Conservation (phyloP, 2,329 filamentous ascomycete genomes). For the Laburnicola sp. region DNA sequence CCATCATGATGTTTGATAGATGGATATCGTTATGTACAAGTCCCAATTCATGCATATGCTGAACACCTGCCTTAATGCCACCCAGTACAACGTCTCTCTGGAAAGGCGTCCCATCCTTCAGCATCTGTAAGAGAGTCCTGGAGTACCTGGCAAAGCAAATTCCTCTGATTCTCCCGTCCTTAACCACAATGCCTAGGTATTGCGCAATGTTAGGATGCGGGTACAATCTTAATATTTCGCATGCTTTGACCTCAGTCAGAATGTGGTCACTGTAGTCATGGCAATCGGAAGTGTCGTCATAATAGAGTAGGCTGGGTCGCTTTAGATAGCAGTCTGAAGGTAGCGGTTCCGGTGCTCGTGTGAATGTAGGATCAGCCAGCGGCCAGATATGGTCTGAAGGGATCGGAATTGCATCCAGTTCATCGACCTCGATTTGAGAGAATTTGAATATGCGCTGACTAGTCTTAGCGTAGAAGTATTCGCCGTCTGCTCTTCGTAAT, state of each 20-base stretch:
- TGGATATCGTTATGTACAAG: slow-evolving; percentile 7
- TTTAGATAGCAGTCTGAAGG: slow-evolving; percentile 3
- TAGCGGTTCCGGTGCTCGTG: slow-evolving; percentile 1
- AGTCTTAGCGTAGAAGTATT: slow-evolving; percentile 8
- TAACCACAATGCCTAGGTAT: slow-evolving; percentile 7
- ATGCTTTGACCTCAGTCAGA: slow-evolving; percentile 3
- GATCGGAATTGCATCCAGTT: slow-evolving; percentile 4
- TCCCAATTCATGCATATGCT: slow-evolving; percentile 3
- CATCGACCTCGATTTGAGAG: slow-evolving; percentile 1
- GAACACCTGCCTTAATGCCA: slow-evolving; percentile 4
- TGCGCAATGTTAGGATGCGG: slow-evolving; percentile 12
- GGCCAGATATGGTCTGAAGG: slow-evolving; percentile 5
- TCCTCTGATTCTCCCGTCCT: slow-evolving; percentile 6
- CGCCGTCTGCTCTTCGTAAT: background rate
- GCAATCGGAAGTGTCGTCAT: background rate
- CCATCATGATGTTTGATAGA: slow-evolving; percentile 7
- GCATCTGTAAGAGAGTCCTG: slow-evolving; percentile 8
- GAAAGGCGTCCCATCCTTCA: slow-evolving; percentile 5
- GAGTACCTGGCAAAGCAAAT: slow-evolving; percentile 9
- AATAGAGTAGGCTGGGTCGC: slow-evolving; percentile 7
- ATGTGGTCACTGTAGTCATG: background rate
- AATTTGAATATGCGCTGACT: background rate
- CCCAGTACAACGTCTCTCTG: background rate
- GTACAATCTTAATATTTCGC: slow-evolving; percentile 6
- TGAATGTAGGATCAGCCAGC: slow-evolving; percentile 6